Conservation (phyloP, 1,139 yeast species). For the Zygosaccharomyces pseudobailii region DNA sequence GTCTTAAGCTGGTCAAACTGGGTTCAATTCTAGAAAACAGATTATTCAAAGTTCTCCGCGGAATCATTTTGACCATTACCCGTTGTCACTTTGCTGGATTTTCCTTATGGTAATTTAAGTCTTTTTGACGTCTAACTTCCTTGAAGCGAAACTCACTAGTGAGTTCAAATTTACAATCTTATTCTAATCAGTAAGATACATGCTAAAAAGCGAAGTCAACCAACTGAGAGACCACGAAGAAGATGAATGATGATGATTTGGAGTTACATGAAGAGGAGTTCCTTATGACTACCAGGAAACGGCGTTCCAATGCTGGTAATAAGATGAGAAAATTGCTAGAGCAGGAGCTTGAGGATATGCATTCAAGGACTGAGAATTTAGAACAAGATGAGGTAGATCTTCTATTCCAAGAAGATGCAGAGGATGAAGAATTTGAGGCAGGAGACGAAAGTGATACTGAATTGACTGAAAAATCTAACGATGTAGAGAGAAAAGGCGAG, state of each 20-base stretch:
- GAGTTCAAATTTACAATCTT: background rate
- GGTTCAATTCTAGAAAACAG: background rate
- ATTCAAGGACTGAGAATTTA: conserved; percentile 34
- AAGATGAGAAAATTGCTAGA: conserved; percentile 68
- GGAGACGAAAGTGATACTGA: conserved; percentile 25
- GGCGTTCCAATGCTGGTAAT: conserved; percentile 90
- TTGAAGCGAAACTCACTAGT: background rate
- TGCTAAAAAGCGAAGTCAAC: too few species aligned
- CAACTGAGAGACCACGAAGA: background rate
- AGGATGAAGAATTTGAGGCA: conserved; percentile 65
- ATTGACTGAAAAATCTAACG: conserved; percentile 18
- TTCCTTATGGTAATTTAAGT: too few species aligned
- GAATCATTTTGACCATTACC: background rate
- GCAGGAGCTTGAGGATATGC: conserved; percentile 48
- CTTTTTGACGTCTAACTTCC: background rate
- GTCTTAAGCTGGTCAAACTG: background rate
- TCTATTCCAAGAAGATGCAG: conserved; percentile 79
- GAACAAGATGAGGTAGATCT: conserved; percentile 73
- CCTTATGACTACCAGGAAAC: conserved; percentile 60
- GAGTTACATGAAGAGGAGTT: conserved; percentile 16
- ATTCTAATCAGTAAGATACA: too few species aligned
- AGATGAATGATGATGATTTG: conserved; percentile 9
- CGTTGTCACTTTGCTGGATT: too few species aligned
- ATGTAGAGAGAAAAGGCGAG: conserved; percentile 19
- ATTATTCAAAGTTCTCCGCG: background rate